Evolutionary conservation across 805 yeast genomes (phyloP).

Genomic region (Cyberlindnera euphorbiiphila): DNA sequence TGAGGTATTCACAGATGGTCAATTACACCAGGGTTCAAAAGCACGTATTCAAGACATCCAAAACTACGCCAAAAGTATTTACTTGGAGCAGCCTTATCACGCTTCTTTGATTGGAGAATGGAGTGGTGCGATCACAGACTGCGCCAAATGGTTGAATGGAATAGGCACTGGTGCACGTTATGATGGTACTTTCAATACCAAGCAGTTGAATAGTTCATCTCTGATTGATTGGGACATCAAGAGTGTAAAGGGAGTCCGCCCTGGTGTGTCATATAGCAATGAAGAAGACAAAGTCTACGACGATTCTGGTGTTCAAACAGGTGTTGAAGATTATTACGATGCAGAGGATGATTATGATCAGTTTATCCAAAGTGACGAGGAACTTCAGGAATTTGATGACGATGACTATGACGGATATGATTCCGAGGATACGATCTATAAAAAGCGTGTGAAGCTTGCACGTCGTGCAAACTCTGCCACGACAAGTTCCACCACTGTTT

Average conservation of each 20-base stretch:
- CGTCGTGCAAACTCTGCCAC: conserved; percentile 1
- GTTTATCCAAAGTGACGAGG: not conserved
- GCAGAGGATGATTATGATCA: conserved; percentile 1
- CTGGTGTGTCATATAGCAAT: too few species aligned
- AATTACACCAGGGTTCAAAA: conserved; percentile 42
- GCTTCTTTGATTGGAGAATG: conserved; percentile 66
- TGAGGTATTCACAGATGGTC: conserved; percentile 72
- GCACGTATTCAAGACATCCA: conserved; percentile 32
- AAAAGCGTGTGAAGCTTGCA: not conserved
- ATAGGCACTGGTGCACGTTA: conserved; percentile 64
- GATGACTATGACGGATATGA: not conserved
- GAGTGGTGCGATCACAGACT: conserved; percentile 69
- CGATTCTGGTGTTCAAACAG: too few species aligned
- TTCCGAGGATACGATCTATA: conserved; percentile 2
- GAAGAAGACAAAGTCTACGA: not conserved
- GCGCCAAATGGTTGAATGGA: conserved; percentile 68
- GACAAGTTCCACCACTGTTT: not conserved
- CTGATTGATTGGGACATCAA: conserved; percentile 3
- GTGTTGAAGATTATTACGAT: conserved; percentile 1
- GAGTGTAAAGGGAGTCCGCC: not conserved
- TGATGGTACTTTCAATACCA: conserved; percentile 40
- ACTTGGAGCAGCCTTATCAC: conserved; percentile 33
- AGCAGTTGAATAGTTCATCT: conserved; percentile 13
- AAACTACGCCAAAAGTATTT: conserved; percentile 30
- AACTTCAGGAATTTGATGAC: not conserved